Evolutionary conservation across 176 grass and related monocot species (phyloP).

Genomic region (Oryza officinalis): DNA sequence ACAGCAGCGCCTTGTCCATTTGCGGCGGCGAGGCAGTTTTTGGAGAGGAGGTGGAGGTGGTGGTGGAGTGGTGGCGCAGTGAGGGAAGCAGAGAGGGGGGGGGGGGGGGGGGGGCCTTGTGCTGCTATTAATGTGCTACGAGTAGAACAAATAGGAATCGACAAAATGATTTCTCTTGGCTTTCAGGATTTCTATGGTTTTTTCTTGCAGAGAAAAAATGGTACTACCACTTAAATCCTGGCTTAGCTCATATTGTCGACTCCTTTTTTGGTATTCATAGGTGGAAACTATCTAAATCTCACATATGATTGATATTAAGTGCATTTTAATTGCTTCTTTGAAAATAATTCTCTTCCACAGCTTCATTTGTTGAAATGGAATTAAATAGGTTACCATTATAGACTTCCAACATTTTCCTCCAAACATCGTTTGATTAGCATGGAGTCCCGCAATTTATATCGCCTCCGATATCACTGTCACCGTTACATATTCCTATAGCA

Average conservation of each 20-base stretch:
- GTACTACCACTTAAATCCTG: not conserved
- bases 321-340: not conserved
- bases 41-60: not conserved
- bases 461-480: not conserved
- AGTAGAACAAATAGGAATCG: conserved; percentile 39
- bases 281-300: not conserved
- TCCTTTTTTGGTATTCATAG: not conserved
- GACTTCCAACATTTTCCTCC: not conserved
- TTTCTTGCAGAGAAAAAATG: not conserved
- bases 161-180: conserved; percentile 42
- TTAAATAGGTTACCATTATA: not conserved
- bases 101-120: not conserved
- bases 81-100: not conserved
- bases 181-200: not conserved
- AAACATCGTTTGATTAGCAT: not conserved
- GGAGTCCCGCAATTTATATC: not conserved
- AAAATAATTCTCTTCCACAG: not conserved
- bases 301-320: not conserved
- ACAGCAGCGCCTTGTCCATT: conserved; percentile 45
- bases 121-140: conserved; percentile 37
- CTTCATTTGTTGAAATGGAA: not conserved
- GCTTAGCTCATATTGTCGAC: not conserved
- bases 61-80: conserved; percentile 18
- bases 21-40: conserved; percentile 27
- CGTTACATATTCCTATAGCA: not conserved